Evolutionary conservation across 1,284 basidiomycete species (phyloP).

Genomic region (Austroboletus olivaceoglutinosus): DNA sequence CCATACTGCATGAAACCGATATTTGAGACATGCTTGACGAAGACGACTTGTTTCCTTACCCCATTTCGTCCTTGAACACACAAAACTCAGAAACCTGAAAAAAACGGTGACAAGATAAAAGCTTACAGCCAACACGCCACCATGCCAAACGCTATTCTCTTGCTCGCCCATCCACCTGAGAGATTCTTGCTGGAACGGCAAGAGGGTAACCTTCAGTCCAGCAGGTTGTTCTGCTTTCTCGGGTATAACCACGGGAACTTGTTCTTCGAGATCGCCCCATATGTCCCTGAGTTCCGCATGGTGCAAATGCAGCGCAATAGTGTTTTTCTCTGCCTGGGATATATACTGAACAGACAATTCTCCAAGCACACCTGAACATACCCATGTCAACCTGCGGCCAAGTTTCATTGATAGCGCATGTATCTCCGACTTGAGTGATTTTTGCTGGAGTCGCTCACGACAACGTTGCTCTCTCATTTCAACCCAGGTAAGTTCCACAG

Average conservation of each 20-base stretch:
- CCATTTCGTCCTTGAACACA: constrained; percentile 78
- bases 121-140: constrained; percentile 89
- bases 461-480: constrained; percentile 9
- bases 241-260: constrained; percentile 64
- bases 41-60: constrained; percentile 44
- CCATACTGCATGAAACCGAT: constrained; percentile 66
- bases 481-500: constrained; percentile 22
- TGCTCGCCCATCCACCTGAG: constrained; percentile 96
- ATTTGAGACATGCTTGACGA: constrained; percentile 5
- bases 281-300: constrained; percentile 80
- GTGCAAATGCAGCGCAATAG: constrained; percentile 59
- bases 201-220: constrained; percentile 69
- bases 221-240: constrained; percentile 76
- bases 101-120: not conserved
- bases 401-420: constrained; percentile 49
- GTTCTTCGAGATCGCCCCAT: constrained; percentile 84
- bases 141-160: constrained; percentile 84
- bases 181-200: constrained; percentile 90
- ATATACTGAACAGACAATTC: not conserved
- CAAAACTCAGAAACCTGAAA: constrained; percentile 2
- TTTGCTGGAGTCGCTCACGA: constrained; percentile 23
- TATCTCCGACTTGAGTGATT: constrained; percentile 48
- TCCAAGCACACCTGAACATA: constrained; percentile 31
- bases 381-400: constrained; percentile 70
- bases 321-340: constrained; percentile 71